These are phyloP conservation scores for Cercophora scortea DNA, from an alignment of 495 filamentous ascomycete species.

Conservation along the genomic window DNA sequence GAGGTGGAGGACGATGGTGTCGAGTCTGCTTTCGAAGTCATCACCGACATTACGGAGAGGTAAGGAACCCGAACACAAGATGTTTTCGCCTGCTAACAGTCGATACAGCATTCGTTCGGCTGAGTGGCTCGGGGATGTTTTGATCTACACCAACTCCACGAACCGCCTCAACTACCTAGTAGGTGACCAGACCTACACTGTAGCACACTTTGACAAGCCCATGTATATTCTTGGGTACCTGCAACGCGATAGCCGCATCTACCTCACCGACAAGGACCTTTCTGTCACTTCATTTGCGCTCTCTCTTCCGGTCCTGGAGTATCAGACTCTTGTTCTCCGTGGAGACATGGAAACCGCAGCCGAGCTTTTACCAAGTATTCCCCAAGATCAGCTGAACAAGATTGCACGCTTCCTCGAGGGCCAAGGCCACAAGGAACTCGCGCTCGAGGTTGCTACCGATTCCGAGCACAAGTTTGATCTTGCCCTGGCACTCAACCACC, in stretches of 20 bases:
- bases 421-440: slow-evolving; percentile 91
- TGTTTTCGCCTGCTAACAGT: slow-evolving; percentile 10
- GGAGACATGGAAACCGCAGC: slow-evolving; percentile 91
- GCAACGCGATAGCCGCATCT: slow-evolving; percentile 84
- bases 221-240: slow-evolving; percentile 96
- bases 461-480: slow-evolving; percentile 95
- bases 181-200: slow-evolving; percentile 96
- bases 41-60: slow-evolving; percentile 91
- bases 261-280: slow-evolving; percentile 92
- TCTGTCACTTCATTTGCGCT: slow-evolving; percentile 83
- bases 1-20: slow-evolving; percentile 91
- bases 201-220: slow-evolving; percentile 90
- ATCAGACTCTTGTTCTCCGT: slow-evolving; percentile 91
- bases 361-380: slow-evolving; percentile 74
- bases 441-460: slow-evolving; percentile 93
- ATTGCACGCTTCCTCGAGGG: slow-evolving; percentile 97
- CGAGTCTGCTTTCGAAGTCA: slow-evolving; percentile 91
- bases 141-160: slow-evolving; percentile 95
- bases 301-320: slow-evolving; percentile 91
- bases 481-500: slow-evolving; percentile 72
- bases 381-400: slow-evolving; percentile 88
- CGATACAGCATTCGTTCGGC: slow-evolving; percentile 71
- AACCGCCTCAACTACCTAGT: slow-evolving; percentile 98
- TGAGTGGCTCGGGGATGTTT: slow-evolving; percentile 96
- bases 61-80: slow-evolving; percentile 20